Evolutionary conservation across 2,329 filamentous ascomycete genomes (phyloP).

Genomic region (Exophiala sideris): DNA sequence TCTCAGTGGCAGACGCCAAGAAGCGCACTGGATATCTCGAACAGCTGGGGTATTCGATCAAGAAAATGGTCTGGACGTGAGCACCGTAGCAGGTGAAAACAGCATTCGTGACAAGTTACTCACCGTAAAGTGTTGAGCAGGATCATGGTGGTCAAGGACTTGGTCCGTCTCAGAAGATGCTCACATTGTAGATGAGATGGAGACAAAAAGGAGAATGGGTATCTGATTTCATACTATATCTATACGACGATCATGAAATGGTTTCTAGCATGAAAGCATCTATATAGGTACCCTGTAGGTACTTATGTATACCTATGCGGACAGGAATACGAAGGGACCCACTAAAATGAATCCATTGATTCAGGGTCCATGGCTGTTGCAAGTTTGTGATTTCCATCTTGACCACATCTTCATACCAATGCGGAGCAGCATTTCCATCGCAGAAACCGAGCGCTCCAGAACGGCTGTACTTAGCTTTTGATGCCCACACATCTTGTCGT

Average conservation of each 20-base stretch:
- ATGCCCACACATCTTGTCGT: too few species aligned
- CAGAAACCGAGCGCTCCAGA: background rate
- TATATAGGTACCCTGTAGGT: too few species aligned
- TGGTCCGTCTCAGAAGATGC: too few species aligned
- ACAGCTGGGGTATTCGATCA: conserved; percentile 82
- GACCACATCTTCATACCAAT: background rate
- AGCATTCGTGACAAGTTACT: background rate
- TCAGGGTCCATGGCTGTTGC: background rate
- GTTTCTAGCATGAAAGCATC: too few species aligned
- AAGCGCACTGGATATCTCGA: conserved; percentile 83
- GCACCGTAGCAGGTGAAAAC: background rate
- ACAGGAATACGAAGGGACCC: background rate
- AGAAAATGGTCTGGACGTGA: conserved; percentile 79
- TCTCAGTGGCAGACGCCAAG: conserved; percentile 79
- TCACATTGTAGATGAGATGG: conserved; percentile 36
- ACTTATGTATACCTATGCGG: background rate
- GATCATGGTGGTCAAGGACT: too few species aligned
- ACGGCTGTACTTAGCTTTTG: too few species aligned
- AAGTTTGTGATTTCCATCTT: too few species aligned
- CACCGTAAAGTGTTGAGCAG: too few species aligned
- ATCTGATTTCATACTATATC: too few species aligned
- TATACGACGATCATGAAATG: too few species aligned
- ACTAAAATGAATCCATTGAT: background rate
- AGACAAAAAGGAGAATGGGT: background rate
- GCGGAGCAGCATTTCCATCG: background rate